Percentiles rank a stretch among this genome's conserved stretches.
These are phyloP conservation scores for Suillus ampliporus DNA, from an alignment of 768 basidiomycete species.

Conservation along the genomic window DNA sequence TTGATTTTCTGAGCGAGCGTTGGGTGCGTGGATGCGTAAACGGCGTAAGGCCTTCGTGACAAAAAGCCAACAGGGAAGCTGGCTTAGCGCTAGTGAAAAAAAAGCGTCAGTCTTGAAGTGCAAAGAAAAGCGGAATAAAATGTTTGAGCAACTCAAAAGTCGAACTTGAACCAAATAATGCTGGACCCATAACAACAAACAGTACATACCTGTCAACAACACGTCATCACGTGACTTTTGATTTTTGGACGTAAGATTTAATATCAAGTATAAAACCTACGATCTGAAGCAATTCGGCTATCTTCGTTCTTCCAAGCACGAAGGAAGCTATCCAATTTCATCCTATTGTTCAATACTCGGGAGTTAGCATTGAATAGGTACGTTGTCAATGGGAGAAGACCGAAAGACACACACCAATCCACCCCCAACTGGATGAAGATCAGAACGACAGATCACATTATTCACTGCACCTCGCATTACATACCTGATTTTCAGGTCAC, in stretches of 20 bases:
- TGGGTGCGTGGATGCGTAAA: slow-evolving; percentile 35
- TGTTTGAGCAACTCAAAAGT: slow-evolving; percentile 8
- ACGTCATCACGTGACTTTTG: slow-evolving; percentile 27
- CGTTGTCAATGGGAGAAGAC: too few species aligned
- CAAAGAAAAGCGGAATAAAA: slow-evolving; percentile 14
- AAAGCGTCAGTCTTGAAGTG: slow-evolving; percentile 27
- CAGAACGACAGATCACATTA: too few species aligned
- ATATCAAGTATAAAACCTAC: too few species aligned
- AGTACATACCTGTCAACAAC: slow-evolving; percentile 18
- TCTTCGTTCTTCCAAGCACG: too few species aligned
- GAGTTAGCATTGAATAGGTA: not conserved
- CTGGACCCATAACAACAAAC: slow-evolving; percentile 30
- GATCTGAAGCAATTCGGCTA: too few species aligned
- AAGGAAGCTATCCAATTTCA: too few species aligned
- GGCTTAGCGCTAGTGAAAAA: slow-evolving; percentile 29
- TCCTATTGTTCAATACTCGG: too few species aligned
- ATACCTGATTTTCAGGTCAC: too few species aligned
- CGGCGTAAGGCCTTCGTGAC: slow-evolving; percentile 46
- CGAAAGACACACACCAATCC: too few species aligned
- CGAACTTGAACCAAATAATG: slow-evolving; percentile 27
- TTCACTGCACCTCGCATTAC: too few species aligned
- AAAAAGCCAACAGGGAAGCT: slow-evolving; percentile 37
- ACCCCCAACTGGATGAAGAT: too few species aligned
- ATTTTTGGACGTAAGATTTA: slow-evolving; percentile 16
- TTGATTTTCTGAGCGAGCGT: slow-evolving; percentile 26